phyloP scores from a whole-genome alignment of 352 stramenopile species.

The Globisporangium iwayamae region DNA sequence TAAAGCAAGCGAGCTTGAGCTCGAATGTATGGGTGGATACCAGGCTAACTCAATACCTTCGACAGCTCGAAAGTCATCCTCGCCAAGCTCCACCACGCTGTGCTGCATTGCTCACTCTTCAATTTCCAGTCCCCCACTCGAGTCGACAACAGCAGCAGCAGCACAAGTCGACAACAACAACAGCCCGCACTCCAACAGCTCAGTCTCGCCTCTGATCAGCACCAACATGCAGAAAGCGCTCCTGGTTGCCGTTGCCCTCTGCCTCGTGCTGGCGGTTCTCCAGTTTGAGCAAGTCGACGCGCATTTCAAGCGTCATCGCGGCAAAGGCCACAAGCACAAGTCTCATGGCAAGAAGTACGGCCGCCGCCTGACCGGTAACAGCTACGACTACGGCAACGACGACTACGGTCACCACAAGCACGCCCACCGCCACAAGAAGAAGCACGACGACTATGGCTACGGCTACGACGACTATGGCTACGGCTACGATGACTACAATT shows the following conservation, averaged over 20 bases:
- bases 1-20: not conserved
- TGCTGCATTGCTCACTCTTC: not conserved
- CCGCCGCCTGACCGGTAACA: not conserved
- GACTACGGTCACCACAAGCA: not conserved
- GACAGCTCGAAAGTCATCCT: not conserved
- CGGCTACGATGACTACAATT: not conserved
- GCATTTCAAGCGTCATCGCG: not conserved
- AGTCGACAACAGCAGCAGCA: not conserved
- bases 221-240: not conserved
- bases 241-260: not conserved
- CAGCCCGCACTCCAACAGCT: not conserved
- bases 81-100: not conserved
- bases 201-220: not conserved
- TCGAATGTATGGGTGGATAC: too few species aligned
- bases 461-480: not conserved
- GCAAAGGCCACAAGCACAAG: slow-evolving; percentile 1
- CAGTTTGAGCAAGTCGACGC: slow-evolving; percentile 1
- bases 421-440: not conserved
- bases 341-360: not conserved
- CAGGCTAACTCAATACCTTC: too few species aligned
- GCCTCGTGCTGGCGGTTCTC: slow-evolving; percentile 1
- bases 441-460: not conserved
- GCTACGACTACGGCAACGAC: not conserved
- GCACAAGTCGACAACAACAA: not conserved
- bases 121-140: not conserved